Conservation (phyloP, 1,284 basidiomycete species). For the Sporisorium exsertum region DNA sequence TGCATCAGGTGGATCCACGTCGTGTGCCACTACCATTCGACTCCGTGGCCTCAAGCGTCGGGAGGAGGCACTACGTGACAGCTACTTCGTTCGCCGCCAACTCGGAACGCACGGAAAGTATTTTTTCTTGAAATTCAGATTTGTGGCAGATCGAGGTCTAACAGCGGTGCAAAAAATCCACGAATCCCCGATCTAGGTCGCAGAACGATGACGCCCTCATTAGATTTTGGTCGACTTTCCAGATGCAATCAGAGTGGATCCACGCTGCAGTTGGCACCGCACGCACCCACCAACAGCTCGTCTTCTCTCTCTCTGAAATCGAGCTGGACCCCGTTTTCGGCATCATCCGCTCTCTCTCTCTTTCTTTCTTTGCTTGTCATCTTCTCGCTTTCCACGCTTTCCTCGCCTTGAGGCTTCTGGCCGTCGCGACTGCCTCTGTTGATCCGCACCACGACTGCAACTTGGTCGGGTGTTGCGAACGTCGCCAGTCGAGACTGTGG, state of each 20-base stretch:
- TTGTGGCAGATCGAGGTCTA: not conserved
- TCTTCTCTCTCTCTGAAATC: not conserved
- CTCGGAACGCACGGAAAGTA: too few species aligned
- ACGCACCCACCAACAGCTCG: not conserved
- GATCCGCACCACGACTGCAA: not conserved
- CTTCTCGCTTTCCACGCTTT: not conserved
- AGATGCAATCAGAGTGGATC: not conserved
- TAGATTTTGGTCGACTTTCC: too few species aligned
- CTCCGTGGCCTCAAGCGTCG: too few species aligned
- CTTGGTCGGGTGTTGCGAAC: not conserved
- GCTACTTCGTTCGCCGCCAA: not conserved
- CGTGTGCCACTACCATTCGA: not conserved
- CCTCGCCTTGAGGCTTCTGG: not conserved
- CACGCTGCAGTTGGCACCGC: too few species aligned
- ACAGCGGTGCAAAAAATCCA: not conserved
- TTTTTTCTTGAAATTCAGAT: too few species aligned
- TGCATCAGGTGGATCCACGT: not conserved
- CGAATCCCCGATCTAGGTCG: not conserved
- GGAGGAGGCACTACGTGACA: not conserved
- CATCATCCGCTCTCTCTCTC: not conserved
- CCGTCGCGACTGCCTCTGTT: not conserved
- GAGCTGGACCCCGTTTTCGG: conserved; percentile 8
- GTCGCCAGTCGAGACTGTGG: not conserved
- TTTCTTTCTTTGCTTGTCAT: too few species aligned
- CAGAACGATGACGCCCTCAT: conserved; percentile 4